Evolutionary conservation across 1,284 basidiomycete genomes (phyloP).

Genomic region (Taiwanofungus camphoratus): DNA sequence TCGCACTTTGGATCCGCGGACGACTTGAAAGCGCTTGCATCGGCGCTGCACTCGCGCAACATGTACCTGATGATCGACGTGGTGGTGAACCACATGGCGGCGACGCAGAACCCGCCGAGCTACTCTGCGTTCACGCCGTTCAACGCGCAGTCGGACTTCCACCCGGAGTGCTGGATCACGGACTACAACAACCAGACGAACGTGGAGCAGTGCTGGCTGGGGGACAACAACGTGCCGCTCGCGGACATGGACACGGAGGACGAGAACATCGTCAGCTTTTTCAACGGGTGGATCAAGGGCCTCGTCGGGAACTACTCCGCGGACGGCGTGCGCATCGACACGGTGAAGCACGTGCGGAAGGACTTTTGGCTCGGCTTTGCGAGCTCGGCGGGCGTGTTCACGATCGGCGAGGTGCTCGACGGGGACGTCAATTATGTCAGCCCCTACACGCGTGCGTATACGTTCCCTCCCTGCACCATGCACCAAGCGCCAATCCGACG

Average conservation of each 20-base stretch:
- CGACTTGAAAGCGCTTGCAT: slow-evolving; percentile 62
- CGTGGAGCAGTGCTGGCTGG: slow-evolving; percentile 72
- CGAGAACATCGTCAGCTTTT: slow-evolving; percentile 45
- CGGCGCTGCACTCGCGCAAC: slow-evolving; percentile 58
- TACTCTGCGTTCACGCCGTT: slow-evolving; percentile 53
- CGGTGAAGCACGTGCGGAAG: slow-evolving; percentile 54
- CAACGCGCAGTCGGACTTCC: slow-evolving; percentile 54
- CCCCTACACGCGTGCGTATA: slow-evolving; percentile 18
- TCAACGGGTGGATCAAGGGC: slow-evolving; percentile 56
- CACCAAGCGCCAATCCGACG: not conserved
- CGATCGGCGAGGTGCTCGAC: slow-evolving; percentile 76
- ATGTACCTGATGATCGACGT: slow-evolving; percentile 83
- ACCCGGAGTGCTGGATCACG: slow-evolving; percentile 57
- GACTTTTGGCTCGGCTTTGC: slow-evolving; percentile 71
- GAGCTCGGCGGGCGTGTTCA: slow-evolving; percentile 70
- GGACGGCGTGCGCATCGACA: slow-evolving; percentile 76
- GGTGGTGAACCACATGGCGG: slow-evolving; percentile 72
- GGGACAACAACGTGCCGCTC: slow-evolving; percentile 59
- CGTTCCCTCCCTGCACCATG: not conserved
- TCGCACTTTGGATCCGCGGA: slow-evolving; percentile 60
- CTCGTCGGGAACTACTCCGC: slow-evolving; percentile 61
- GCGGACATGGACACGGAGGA: slow-evolving; percentile 73
- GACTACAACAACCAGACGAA: slow-evolving; percentile 48
- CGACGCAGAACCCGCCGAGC: slow-evolving; percentile 50
- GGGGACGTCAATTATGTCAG: slow-evolving; percentile 44